phyloP scores from a whole-genome alignment of 2,329 filamentous ascomycete species.

The Penicillium nordicum region DNA sequence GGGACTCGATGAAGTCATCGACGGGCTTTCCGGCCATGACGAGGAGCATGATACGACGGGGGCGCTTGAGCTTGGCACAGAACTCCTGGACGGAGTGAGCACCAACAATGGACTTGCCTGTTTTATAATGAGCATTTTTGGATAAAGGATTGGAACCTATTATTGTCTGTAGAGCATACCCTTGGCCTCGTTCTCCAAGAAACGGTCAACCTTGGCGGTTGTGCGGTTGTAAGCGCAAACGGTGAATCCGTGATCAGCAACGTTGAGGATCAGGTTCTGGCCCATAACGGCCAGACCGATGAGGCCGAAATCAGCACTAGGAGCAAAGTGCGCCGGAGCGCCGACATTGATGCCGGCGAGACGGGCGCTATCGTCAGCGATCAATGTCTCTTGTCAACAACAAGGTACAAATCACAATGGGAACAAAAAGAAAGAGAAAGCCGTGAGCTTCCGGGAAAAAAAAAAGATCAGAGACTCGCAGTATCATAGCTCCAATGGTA shows the following conservation, averaged over 20 bases:
- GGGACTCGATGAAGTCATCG: conserved; percentile 96
- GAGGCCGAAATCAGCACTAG: conserved; percentile 82
- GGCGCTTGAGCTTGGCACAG: conserved; percentile 92
- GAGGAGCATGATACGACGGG: conserved; percentile 95
- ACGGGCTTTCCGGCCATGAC: conserved; percentile 98
- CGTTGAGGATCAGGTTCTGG: conserved; percentile 87
- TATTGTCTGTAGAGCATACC: conserved; percentile 44
- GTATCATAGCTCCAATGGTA: not conserved
- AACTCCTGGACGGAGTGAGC: conserved; percentile 94
- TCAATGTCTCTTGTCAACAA: conserved; percentile 36
- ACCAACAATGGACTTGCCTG: conserved; percentile 88
- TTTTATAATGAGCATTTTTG: conserved; percentile 27
- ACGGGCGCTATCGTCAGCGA: conserved; percentile 62
- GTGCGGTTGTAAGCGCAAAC: conserved; percentile 99
- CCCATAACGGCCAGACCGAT: conserved; percentile 89
- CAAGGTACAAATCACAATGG: conserved; percentile 13
- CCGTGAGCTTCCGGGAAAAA: conserved; percentile 10
- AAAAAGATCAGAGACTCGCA: not conserved
- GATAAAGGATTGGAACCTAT: not conserved
- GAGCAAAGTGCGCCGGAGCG: conserved; percentile 53
- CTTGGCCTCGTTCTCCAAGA: conserved; percentile 87
- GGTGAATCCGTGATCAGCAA: conserved; percentile 89
- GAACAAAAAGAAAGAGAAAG: not conserved
- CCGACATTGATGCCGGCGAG: conserved; percentile 71
- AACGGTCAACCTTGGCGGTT: conserved; percentile 94